Percentiles rank a stretch among this genome's conserved stretches.
Evolutionary conservation across 108 stramenopile species (phyloP).

Genomic region (Schizochytrium sp.): DNA sequence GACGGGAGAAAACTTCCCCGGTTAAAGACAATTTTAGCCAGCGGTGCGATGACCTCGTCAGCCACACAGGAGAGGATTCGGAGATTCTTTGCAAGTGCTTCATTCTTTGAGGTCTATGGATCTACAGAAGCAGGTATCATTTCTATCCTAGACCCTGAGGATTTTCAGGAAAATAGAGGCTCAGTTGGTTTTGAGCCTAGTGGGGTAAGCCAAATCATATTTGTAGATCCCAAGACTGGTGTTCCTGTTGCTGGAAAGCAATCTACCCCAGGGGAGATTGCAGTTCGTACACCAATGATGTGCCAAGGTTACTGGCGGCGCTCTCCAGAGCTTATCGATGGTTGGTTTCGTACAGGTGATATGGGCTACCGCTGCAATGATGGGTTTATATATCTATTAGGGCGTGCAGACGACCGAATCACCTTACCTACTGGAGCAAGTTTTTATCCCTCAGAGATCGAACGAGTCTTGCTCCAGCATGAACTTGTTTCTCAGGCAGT

Average conservation of each 20-base stretch:
- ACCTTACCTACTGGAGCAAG: background rate
- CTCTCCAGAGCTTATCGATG: background rate
- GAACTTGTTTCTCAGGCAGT: background rate
- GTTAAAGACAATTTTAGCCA: background rate
- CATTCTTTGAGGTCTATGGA: conserved; percentile 44
- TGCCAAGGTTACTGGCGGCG: conserved; percentile 5
- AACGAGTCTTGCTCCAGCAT: conserved; percentile 19
- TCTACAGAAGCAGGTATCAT: conserved; percentile 41
- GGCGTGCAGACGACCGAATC: conserved; percentile 34
- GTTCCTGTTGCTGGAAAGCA: background rate
- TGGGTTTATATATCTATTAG: conserved; percentile 10
- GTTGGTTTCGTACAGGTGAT: conserved; percentile 37
- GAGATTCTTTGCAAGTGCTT: background rate
- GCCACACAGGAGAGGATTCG: conserved; percentile 43
- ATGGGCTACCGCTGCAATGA: background rate
- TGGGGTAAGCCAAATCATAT: conserved; percentile 6
- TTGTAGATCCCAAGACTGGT: conserved; percentile 7
- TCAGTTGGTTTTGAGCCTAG: conserved; percentile 40
- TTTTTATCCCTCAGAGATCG: conserved; percentile 42
- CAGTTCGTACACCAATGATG: conserved; percentile 56
- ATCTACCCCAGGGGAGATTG: background rate
- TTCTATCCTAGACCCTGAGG: background rate
- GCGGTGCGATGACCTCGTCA: conserved; percentile 36
- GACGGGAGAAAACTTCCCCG: background rate
- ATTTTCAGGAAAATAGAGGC: background rate